Base-by-base conservation (phyloP, 2,329 filamentous ascomycete genomes). In the Camillea tinctor region DNA sequence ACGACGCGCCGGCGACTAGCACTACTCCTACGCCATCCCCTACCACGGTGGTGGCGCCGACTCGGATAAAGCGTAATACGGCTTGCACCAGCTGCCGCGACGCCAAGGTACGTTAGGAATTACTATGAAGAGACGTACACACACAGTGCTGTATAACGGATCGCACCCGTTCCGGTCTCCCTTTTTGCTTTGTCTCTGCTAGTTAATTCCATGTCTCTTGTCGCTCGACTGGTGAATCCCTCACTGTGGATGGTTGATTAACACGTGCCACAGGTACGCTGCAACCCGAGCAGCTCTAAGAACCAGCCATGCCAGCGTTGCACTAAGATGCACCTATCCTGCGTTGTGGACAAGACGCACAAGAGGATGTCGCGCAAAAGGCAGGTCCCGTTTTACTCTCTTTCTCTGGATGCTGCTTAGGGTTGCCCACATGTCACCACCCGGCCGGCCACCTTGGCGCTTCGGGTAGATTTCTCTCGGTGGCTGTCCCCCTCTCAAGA, bases 31-130 rank as follows among this genome's bases (percentile, higher is more conserved):
- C 65, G 57, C 56, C 62, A n/a, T 44, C 36, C 36, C 36, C 36
- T 44, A 44, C 65, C 55, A 55, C 62, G 30, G 55, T 61, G 50
- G 58, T 54, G 49, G 60, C 62, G 55, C 58, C 62, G 36, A 65
- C 62, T 58, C 69, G 72, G 23, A 73, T 73, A 55, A 73, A 72
- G 59, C 66, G 72, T 51, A 74, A 74, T 56, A 67, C 70, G 21
- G 72, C 72, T 15, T 74, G 72, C 59, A 74, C 68, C 4, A 68
- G 70, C 11, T 74, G 72, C 57, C 69, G 72, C 22, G 72, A 74
- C 63, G 71, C 72, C 7, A 74, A 74, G 67, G 72, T 72, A 67
- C 24, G 26, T 30, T 30, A 24, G 21, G 7, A 22, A 51, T 24
- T 51, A 22, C 17, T 6, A 44, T 15, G 15, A 5, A n/a, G 36